A percentile compares a stretch with the other conserved stretches of the same genome.
These are phyloP conservation scores for Aspergillus neoniger DNA, from an alignment of 2,329 filamentous ascomycete species.

Conservation along the genomic window DNA sequence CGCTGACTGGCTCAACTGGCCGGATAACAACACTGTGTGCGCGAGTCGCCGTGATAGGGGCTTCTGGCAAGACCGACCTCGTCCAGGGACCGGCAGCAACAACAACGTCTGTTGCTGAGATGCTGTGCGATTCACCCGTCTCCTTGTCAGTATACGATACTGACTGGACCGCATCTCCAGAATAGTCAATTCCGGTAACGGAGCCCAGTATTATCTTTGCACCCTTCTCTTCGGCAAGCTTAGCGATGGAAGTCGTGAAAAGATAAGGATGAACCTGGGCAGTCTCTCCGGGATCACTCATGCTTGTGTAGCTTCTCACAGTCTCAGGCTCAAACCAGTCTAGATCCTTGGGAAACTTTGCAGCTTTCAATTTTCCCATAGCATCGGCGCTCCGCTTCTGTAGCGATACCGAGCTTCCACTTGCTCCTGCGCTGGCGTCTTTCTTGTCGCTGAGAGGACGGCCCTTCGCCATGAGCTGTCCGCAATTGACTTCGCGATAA, in stretches of 20 bases:
- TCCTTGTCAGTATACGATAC: constrained; percentile 64
- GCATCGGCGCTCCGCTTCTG: constrained; percentile 59
- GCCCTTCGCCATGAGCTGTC: constrained; percentile 60
- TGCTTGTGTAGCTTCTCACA: constrained; percentile 72
- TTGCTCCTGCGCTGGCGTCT: constrained; percentile 25
- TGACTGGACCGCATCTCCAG: constrained; percentile 55
- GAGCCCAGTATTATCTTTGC: constrained; percentile 67
- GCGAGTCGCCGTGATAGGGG: constrained; percentile 61
- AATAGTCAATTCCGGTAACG: constrained; percentile 67
- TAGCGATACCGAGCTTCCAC: constrained; percentile 50
- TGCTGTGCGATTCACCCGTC: constrained; percentile 49
- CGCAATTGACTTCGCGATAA: constrained; percentile 77
- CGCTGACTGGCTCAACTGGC: constrained; percentile 54
- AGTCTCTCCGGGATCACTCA: constrained; percentile 79
- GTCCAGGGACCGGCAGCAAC: constrained; percentile 67
- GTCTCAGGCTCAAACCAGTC: constrained; percentile 77
- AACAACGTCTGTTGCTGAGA: constrained; percentile 62
- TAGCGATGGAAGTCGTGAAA: constrained; percentile 83
- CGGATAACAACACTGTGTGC: constrained; percentile 65
- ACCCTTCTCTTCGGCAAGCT: constrained; percentile 70
- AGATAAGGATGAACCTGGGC: constrained; percentile 91
- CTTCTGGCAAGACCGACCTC: constrained; percentile 51
- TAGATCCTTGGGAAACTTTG: constrained; percentile 71
- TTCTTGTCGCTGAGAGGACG: constrained; percentile 41
- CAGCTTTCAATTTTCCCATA: constrained; percentile 54